A percentile compares a stretch with the other conserved stretches of the same genome.
Conservation (phyloP, 345 rosid genomes). For the Kernera saxatilis region DNA sequence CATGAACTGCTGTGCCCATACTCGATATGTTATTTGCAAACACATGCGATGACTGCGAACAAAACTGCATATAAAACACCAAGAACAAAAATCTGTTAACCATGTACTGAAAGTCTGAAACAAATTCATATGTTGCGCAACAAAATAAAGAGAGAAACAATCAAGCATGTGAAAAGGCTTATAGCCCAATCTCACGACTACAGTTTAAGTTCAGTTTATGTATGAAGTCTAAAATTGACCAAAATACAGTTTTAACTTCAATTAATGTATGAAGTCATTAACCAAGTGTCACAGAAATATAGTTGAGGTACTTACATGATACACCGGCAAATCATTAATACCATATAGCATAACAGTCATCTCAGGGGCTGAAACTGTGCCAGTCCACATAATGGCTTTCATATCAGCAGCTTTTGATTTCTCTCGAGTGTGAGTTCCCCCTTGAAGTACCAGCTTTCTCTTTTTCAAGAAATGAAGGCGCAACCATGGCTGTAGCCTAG, state of each 20-base stretch:
- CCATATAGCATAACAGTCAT: constrained; percentile 69
- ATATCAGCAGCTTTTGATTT: constrained; percentile 48
- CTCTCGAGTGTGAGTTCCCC: constrained; percentile 35
- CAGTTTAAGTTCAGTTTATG: neutral
- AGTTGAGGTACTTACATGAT: constrained; percentile 65
- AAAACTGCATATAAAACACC: constrained; percentile 48
- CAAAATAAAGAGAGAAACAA: neutral
- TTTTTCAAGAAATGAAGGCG: constrained; percentile 54
- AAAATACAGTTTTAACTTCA: neutral
- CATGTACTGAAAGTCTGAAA: neutral
- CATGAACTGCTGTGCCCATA: constrained; percentile 65
- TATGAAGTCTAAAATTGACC: neutral
- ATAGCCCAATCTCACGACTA: neutral
- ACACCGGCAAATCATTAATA: constrained; percentile 53
- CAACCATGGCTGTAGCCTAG: constrained; percentile 84
- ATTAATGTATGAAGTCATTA: neutral
- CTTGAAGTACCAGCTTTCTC: constrained; percentile 63
- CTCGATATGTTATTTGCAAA: constrained; percentile 88
- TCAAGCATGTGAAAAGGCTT: constrained; percentile 1
- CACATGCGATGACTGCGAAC: constrained; percentile 92
- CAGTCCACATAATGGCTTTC: constrained; percentile 80
- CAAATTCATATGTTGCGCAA: neutral
- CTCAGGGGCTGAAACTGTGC: constrained; percentile 96
- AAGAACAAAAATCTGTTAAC: neutral
- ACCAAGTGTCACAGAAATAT: neutral